Evolutionary conservation across 2,329 filamentous ascomycete species (phyloP).

Genomic region (Onygenales sp.): DNA sequence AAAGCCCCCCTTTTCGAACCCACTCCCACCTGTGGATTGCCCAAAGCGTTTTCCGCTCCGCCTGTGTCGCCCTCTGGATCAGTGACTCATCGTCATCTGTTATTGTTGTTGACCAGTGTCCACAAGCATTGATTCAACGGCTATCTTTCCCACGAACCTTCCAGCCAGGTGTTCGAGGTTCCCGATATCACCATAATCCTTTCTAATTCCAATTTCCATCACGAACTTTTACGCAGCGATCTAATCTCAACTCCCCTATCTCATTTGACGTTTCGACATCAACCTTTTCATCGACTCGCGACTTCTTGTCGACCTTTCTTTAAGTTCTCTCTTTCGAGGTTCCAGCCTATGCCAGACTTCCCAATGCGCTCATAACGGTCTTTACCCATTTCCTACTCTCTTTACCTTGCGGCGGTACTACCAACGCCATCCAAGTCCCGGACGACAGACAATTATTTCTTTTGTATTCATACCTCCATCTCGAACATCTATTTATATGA

Average conservation of each 20-base stretch:
- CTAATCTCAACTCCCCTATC: constrained; percentile 3
- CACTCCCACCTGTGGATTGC: not conserved
- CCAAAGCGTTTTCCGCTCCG: not conserved
- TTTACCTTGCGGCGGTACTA: constrained; percentile 5
- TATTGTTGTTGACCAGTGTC: not conserved
- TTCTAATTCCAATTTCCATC: constrained; percentile 4
- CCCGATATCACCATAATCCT: not conserved
- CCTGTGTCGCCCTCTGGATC: constrained; percentile 4
- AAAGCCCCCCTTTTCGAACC: not conserved
- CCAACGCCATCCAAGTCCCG: constrained; percentile 18
- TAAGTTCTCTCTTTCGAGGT: not conserved
- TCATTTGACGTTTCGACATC: not conserved
- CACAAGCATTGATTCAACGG: not conserved
- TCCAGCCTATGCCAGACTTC: not conserved
- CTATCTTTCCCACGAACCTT: not conserved
- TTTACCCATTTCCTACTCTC: constrained; percentile 7
- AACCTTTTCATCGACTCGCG: constrained; percentile 3
- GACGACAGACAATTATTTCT: constrained; percentile 10
- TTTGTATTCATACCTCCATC: constrained; percentile 8
- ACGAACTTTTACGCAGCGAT: constrained; percentile 14
- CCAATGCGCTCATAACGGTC: constrained; percentile 16
- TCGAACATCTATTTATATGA: constrained; percentile 21
- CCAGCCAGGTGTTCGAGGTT: constrained; percentile 6
- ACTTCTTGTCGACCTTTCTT: not conserved
- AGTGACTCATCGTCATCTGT: constrained; percentile 4